Evolutionary conservation across 2,329 filamentous ascomycete genomes (phyloP).

Genomic region (Tolypocladium sp.): DNA sequence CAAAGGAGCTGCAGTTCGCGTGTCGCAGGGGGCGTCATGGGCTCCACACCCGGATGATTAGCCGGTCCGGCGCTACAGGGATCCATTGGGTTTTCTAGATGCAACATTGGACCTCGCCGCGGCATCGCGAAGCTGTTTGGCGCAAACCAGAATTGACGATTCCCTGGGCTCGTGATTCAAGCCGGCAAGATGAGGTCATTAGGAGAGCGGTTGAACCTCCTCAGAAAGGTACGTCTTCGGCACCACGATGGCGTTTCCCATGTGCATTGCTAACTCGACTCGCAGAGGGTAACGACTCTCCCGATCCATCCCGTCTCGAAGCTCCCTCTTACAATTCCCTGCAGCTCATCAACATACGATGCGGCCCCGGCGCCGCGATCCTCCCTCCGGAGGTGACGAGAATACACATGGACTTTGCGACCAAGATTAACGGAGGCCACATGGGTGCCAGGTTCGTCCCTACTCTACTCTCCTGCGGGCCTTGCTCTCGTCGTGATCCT

Average conservation of each 20-base stretch:
- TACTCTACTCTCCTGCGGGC: no score
- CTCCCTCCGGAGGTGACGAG: constrained; percentile 67
- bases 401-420: constrained; percentile 67
- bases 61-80: constrained; percentile 11
- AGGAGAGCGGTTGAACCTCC: constrained; percentile 62
- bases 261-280: constrained; percentile 10
- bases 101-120: not conserved
- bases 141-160: constrained; percentile 1
- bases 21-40: not conserved
- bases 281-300: constrained; percentile 31
- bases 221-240: constrained; percentile 55
- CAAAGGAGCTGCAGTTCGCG: not conserved
- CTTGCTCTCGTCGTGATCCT: not conserved
- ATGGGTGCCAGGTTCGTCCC: constrained; percentile 63
- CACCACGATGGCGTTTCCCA: not conserved
- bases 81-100: constrained; percentile 17
- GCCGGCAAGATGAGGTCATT: constrained; percentile 32
- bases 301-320: constrained; percentile 7
- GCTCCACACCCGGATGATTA: constrained; percentile 11
- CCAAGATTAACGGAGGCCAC: constrained; percentile 54
- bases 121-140: not conserved
- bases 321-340: constrained; percentile 15
- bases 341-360: constrained; percentile 65
- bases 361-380: constrained; percentile 75
- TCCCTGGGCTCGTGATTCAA: not conserved